Conservation (phyloP, 371 early-diverging fungal genomes). For the Smittium culicis region DNA sequence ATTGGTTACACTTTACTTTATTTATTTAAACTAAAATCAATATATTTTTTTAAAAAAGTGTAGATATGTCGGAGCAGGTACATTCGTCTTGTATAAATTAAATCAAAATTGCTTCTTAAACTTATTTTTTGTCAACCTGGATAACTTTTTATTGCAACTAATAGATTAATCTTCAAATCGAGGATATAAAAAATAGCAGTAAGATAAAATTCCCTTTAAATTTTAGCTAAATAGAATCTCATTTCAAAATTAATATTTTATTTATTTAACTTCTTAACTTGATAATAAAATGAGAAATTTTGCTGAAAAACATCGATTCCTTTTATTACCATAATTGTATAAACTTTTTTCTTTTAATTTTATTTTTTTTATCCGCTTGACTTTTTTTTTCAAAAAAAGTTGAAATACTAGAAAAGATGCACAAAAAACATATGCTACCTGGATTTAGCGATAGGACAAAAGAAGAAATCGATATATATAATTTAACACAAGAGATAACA, state of each 20-base stretch:
- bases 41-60: conserved; percentile 1
- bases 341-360: neutral
- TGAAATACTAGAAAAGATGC: conserved; percentile 64
- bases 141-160: neutral
- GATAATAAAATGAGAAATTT: neutral
- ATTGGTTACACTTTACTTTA: too few relatives aligned
- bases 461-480: conserved; percentile 74
- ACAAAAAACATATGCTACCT: conserved; percentile 79
- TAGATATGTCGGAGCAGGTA: conserved; percentile 10
- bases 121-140: neutral
- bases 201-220: neutral
- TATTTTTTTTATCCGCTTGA: conserved; percentile 18
- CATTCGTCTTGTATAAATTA: too few relatives aligned
- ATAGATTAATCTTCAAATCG: neutral
- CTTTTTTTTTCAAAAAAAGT: conserved; percentile 31
- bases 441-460: conserved; percentile 81
- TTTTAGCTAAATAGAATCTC: neutral
- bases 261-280: too few relatives aligned
- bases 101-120: too few relatives aligned
- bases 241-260: neutral
- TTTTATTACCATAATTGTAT: conserved; percentile 5
- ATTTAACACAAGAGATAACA: conserved; percentile 66
- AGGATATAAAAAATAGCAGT: conserved; percentile 1
- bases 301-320: neutral
- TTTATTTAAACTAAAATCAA: neutral